Conservation (phyloP, 2,329 filamentous ascomycete species). For the Leptosphaerulina australis region DNA sequence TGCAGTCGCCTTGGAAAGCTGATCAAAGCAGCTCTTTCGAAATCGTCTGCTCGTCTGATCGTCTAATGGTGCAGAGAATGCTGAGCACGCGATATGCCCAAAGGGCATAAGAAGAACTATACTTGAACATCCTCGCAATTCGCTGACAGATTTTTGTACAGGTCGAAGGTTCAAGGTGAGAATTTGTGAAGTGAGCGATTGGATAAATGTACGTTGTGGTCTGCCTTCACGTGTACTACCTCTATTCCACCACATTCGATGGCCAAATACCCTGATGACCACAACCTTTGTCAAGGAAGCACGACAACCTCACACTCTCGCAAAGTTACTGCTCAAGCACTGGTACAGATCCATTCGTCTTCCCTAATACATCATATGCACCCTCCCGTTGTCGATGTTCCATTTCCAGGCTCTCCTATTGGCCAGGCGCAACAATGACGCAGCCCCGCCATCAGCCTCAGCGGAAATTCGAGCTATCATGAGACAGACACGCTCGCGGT, state of each 20-base stretch:
- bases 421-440: slow-evolving; percentile 10
- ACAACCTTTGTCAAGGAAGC: background rate
- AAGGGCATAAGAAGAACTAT: background rate
- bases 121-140: background rate
- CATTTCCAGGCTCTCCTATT: slow-evolving; percentile 17
- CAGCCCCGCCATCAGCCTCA: slow-evolving; percentile 11
- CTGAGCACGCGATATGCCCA: background rate
- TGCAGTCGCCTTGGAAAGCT: too few species aligned
- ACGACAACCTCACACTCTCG: background rate
- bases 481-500: slow-evolving; percentile 1
- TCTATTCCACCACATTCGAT: background rate
- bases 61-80: too few species aligned
- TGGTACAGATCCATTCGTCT: too few species aligned
- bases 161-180: background rate
- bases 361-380: background rate
- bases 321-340: too few species aligned
- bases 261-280: background rate
- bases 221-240: background rate
- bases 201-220: background rate
- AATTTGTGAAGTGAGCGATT: background rate
- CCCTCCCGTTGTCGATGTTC: background rate
- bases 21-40: too few species aligned
- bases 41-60: too few species aligned
- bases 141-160: background rate
- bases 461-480: slow-evolving; percentile 2